Conservation (phyloP, 192 early-diverging fungal species). For the Geosiphon pyriformis region DNA sequence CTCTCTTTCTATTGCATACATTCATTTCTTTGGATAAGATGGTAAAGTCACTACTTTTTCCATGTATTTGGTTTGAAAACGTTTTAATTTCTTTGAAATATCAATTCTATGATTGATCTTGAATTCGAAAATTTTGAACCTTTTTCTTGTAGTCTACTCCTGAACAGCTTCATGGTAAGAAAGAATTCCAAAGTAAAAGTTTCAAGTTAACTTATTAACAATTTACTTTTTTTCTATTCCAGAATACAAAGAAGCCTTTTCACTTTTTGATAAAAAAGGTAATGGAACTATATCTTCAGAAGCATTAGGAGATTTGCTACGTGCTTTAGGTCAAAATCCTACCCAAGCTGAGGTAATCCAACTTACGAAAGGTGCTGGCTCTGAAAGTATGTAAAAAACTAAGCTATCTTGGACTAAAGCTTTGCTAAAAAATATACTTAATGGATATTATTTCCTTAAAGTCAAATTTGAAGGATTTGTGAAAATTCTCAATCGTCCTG, state of each 20-base stretch:
- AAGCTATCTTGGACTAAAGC: not conserved
- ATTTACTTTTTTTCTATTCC: too few species aligned
- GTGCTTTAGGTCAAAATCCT: conserved; percentile 75
- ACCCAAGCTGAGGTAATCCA: conserved; percentile 69
- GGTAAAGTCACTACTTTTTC: too few species aligned
- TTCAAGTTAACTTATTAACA: too few species aligned
- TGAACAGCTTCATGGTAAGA: too few species aligned
- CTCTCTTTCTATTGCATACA: too few species aligned
- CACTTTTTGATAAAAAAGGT: conserved; percentile 74
- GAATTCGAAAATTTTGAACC: too few species aligned
- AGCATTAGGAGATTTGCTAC: conserved; percentile 67
- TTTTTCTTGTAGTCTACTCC: too few species aligned
- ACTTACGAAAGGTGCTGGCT: conserved; percentile 44
- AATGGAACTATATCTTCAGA: conserved; percentile 58
- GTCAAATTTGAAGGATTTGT: conserved; percentile 68
- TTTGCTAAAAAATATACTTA: not conserved
- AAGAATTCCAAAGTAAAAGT: too few species aligned
- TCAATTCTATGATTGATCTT: too few species aligned
- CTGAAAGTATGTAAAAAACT: conserved; percentile 30
- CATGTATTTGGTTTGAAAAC: too few species aligned
- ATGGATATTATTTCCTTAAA: not conserved
- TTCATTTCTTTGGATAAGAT: too few species aligned
- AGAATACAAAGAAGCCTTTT: conserved; percentile 79
- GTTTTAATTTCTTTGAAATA: too few species aligned
- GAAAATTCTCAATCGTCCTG: conserved; percentile 63